These are phyloP conservation scores for Symbiodinium natans DNA, from an alignment of 73 alveolate genomes.

Conservation along the genomic window DNA sequence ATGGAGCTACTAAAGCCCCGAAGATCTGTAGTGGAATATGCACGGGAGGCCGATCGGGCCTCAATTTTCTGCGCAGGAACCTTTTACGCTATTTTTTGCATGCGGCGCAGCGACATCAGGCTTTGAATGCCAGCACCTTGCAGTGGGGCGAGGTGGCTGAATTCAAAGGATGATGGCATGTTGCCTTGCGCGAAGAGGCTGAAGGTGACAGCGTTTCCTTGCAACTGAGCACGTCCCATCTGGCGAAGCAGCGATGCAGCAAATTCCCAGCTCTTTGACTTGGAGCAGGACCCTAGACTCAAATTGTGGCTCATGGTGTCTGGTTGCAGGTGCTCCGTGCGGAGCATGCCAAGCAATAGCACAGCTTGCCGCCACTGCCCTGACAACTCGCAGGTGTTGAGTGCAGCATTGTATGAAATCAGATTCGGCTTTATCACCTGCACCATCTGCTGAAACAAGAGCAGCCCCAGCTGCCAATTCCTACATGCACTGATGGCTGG, in stretches of 20 bases:
- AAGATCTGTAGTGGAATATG: no score
- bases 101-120: no score
- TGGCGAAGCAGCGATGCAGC: neutral
- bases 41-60: no score
- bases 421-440: neutral
- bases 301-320: conserved; percentile 13
- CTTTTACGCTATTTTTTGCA: no score
- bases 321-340: neutral
- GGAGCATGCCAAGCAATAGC: neutral
- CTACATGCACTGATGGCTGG: neutral
- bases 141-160: neutral
- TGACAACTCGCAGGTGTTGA: neutral
- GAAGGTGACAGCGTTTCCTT: conserved; percentile 24
- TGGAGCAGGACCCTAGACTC: neutral
- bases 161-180: neutral
- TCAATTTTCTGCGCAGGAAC: no score
- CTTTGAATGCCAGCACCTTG: conserved; percentile 34
- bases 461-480: conserved; percentile 27
- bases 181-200: neutral
- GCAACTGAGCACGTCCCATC: neutral
- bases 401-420: neutral
- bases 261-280: neutral
- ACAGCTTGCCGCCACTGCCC: neutral
- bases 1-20: no score
- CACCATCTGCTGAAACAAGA: neutral